Evolutionary conservation across 495 filamentous ascomycete genomes (phyloP).

Genomic region (Penicillium simplicissimum): DNA sequence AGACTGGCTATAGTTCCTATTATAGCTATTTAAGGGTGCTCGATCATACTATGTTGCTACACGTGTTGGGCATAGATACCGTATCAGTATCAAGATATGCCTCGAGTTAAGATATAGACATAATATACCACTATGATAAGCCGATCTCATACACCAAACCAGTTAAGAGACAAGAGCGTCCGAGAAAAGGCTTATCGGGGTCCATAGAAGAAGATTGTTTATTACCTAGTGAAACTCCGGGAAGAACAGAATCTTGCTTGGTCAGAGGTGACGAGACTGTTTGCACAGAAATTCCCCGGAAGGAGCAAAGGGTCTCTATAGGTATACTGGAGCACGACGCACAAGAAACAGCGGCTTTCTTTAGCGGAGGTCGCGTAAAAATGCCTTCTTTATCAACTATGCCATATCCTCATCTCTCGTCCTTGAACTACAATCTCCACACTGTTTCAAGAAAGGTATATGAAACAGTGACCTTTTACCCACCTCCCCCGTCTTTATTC

Average conservation of each 20-base stretch:
- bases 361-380: no score
- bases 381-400: no score
- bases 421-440: no score
- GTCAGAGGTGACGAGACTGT: constrained; percentile 14
- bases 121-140: not conserved
- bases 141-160: not conserved
- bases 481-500: no score
- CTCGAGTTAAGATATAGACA: not conserved
- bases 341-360: constrained; percentile 7
- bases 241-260: constrained; percentile 17
- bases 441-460: no score
- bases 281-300: constrained; percentile 15
- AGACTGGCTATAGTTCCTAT: constrained; percentile 21
- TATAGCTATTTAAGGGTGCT: constrained; percentile 22
- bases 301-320: constrained; percentile 17
- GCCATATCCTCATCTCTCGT: no score
- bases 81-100: not conserved
- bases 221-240: constrained; percentile 13
- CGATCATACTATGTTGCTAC: not conserved
- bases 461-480: no score
- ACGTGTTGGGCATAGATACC: not conserved
- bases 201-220: constrained; percentile 14
- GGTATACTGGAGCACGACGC: constrained; percentile 17
- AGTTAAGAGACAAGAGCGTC: not conserved
- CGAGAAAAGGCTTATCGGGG: constrained; percentile 16